A percentile compares a stretch with the other conserved stretches of the same genome.
Evolutionary conservation across 768 basidiomycete genomes (phyloP).

Genomic region (Myochromella boudieri): DNA sequence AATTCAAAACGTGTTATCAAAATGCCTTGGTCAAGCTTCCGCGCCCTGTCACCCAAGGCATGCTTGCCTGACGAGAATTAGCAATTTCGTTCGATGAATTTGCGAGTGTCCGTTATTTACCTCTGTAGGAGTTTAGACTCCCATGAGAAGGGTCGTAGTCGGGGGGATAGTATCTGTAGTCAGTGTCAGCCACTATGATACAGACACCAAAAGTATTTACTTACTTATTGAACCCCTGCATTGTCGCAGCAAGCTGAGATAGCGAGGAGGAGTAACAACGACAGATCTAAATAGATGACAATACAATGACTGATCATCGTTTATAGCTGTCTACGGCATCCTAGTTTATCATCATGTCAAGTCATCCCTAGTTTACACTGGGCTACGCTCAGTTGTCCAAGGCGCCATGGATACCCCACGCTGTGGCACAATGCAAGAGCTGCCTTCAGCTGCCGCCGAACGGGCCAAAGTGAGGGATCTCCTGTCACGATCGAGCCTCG

Average conservation of each 20-base stretch:
- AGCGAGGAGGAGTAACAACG: background rate
- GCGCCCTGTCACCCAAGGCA: slow-evolving; percentile 88
- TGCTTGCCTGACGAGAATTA: slow-evolving; percentile 69
- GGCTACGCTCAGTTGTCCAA: too few species aligned
- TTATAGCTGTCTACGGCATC: too few species aligned
- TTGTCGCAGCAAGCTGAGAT: slow-evolving; percentile 13
- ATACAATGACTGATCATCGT: too few species aligned
- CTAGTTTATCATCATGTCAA: too few species aligned
- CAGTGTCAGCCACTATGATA: background rate
- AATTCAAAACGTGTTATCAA: slow-evolving; percentile 94
- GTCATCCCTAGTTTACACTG: too few species aligned
- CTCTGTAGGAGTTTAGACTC: slow-evolving; percentile 72
- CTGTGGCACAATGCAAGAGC: slow-evolving; percentile 46
- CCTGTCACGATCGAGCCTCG: background rate
- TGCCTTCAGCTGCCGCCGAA: slow-evolving; percentile 34
- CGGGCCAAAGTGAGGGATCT: slow-evolving; percentile 30
- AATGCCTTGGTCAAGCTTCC: slow-evolving; percentile 95
- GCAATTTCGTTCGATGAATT: slow-evolving; percentile 7
- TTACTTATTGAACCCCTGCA: slow-evolving; percentile 53
- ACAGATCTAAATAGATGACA: background rate
- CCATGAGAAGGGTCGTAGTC: slow-evolving; percentile 58
- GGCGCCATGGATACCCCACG: slow-evolving; percentile 24
- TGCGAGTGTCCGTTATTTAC: slow-evolving; percentile 28
- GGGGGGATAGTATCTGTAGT: slow-evolving; percentile 46
- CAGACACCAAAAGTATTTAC: slow-evolving; percentile 3